Base-by-base conservation (phyloP, 805 yeast genomes). In the Candida chilensis region DNA sequence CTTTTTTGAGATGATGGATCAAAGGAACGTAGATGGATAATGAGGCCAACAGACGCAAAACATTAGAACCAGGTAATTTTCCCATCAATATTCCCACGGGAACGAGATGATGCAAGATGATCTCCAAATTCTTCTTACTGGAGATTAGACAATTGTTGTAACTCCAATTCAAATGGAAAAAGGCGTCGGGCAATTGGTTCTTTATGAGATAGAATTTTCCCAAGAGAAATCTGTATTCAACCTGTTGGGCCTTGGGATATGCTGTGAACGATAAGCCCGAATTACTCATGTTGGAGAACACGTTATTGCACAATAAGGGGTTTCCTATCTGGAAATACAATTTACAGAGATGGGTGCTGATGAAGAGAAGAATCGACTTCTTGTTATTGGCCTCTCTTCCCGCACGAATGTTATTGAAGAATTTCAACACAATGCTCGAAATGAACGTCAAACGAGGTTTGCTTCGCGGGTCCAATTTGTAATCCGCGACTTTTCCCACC, bases 351-450 rank as follows among this genome's bases (percentile, higher is more conserved):
- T 58, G 57, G 20, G 60, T 62, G 1, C 82, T 78, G 10, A 76
- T 52, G 39, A 60, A 71, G 16, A 78, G 44, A 27, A 78, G 54
- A 18, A 75, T 65, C 16, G 58, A 47, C 37, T 67, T 73, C 40
- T 74, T 73, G 20, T 39, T 42, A 7, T 55, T 51, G 20, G 54
- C 48, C 5, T 59, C 54, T 34, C 62, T 52, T 40, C 66, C 44
- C 46, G 75, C 67, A 24, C 84, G 60, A 22, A 74, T 71, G 30
- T 75, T 64, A 42, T 79, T 78, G 55, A 78, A 78, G 17, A 75
- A 50, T 40, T 67, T 71, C 29, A 80, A 55, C 12, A 78, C 53
- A 2, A 73, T 50, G 4, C 76, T 59, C 1, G 85, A 74, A 16
- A 71, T 43, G 46, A 64, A 67, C 5, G 71, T 56, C 24, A 68